Evolutionary conservation across 768 basidiomycete genomes (phyloP), one percentile per base, ranked within the genome.

Genomic region (Kwoniella newhampshirensis): DNA sequence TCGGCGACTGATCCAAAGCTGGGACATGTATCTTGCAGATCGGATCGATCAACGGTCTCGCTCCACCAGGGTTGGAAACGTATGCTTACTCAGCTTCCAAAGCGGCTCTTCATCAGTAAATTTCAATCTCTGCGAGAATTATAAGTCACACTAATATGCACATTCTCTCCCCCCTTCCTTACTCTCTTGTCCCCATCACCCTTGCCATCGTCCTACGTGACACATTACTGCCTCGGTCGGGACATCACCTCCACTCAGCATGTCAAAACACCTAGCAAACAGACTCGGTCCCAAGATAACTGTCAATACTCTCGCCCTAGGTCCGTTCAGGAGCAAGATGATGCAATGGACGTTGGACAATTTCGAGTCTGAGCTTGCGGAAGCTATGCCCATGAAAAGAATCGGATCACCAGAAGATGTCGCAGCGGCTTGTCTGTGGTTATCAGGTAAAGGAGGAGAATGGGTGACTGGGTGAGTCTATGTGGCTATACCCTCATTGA

Each of bases 61-160:
- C 67, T 18, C 81, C 85, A 3, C 83, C 84, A 1, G 74, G 77
- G 21, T 79, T 82, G 55, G 84, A 86, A 60, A 86, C 85, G 1
- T 86, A 84, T 59, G 83, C 85, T 0, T 86, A 86, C 66, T 81
- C 83, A 28, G 81, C 84, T 3, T 82, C 82, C n/a, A 87, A 87
- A 62, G 77, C 75, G 7, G 75, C 75, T 28, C 35, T 76, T 36
- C 71, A 73, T 54, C 68, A 71, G 75, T 75, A 53, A 32, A 67
- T 57, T 26, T 54, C 47, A 36, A 50, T 11, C 20, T 17, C 9
- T 11, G 26, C 1, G 21, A 28, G 27, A 25, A 25, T 39, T 25
- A 8, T 15, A n/a, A 13, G 28, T 6, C 41, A 8, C 49, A 18
- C 12, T 37, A 23, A 43, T 25, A 15, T 17, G 37, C 26, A 36